These are phyloP conservation scores for Cryptosporidium ubiquitum DNA, from an alignment of 169 alveolate species.

Conservation along the genomic window DNA sequence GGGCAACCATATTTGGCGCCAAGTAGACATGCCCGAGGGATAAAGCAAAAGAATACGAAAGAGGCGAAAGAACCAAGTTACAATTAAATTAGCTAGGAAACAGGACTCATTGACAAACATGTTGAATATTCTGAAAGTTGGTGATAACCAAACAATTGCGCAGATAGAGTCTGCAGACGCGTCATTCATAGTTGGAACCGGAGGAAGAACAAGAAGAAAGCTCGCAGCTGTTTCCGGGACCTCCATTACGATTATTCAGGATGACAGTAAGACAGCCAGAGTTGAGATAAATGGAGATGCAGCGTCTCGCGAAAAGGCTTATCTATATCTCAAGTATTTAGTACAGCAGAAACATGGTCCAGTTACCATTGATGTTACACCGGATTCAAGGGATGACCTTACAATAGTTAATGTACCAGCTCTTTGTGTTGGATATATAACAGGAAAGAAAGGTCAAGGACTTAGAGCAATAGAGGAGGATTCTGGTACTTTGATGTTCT, in stretches of 20 bases:
- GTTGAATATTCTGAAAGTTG: slow-evolving; percentile 70
- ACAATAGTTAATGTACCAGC: slow-evolving; percentile 76
- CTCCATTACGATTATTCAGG: slow-evolving; percentile 64
- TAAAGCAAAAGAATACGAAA: slow-evolving; percentile 2
- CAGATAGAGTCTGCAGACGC: slow-evolving; percentile 75
- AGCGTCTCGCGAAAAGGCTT: slow-evolving; percentile 76
- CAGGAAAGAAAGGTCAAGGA: slow-evolving; percentile 80
- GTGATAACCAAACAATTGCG: slow-evolving; percentile 67
- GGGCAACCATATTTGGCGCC: slow-evolving; percentile 16
- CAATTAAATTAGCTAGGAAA: slow-evolving; percentile 8
- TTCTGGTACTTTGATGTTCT: slow-evolving; percentile 80
- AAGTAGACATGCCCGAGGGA: slow-evolving; percentile 75
- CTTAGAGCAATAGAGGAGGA: slow-evolving; percentile 81
- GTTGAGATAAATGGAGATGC: slow-evolving; percentile 79
- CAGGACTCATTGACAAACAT: slow-evolving; percentile 22
- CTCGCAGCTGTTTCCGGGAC: slow-evolving; percentile 74
- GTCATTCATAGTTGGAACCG: slow-evolving; percentile 70
- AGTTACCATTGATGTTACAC: slow-evolving; percentile 76
- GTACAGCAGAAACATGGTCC: slow-evolving; percentile 82
- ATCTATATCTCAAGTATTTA: slow-evolving; percentile 76
- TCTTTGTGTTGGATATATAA: slow-evolving; percentile 79
- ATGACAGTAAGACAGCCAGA: slow-evolving; percentile 72
- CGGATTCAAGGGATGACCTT: slow-evolving; percentile 77
- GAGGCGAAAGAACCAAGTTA: background rate
- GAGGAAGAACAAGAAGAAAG: slow-evolving; percentile 69